Evolutionary conservation across 805 yeast genomes (phyloP).

Genomic region (Cyberlindnera mycetangii): DNA sequence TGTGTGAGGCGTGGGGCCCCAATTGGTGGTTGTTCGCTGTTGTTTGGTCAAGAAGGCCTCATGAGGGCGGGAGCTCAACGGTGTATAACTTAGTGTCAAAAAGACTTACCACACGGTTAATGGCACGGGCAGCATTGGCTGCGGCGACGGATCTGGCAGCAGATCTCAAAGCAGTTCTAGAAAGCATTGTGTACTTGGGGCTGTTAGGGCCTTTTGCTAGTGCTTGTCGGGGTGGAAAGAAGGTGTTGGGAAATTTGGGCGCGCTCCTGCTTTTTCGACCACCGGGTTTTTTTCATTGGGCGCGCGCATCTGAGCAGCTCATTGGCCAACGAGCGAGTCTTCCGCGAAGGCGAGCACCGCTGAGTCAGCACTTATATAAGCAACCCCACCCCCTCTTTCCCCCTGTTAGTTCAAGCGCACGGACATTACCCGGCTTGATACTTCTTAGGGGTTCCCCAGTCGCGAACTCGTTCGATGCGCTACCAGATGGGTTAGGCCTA

Average conservation of each 20-base stretch:
- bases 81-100: neutral
- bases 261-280: constrained; percentile 15
- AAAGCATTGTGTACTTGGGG: constrained; percentile 52
- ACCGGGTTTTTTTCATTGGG: constrained; percentile 27
- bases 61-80: too few species aligned
- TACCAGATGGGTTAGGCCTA: too few species aligned
- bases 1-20: too few species aligned
- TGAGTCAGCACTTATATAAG: constrained; percentile 4
- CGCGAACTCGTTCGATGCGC: neutral
- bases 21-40: too few species aligned
- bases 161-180: constrained; percentile 83
- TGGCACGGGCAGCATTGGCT: constrained; percentile 42
- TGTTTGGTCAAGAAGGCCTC: too few species aligned
- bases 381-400: neutral
- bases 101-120: constrained; percentile 40
- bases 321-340: constrained; percentile 12
- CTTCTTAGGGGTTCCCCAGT: neutral
- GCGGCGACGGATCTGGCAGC: constrained; percentile 77
- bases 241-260: constrained; percentile 22
- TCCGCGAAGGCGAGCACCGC: neutral
- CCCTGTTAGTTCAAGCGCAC: too few species aligned
- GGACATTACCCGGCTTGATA: neutral
- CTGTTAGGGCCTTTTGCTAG: constrained; percentile 11
- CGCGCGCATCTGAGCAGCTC: constrained; percentile 13
- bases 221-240: constrained; percentile 7